Base-by-base conservation (phyloP, 768 basidiomycete genomes). In the Xerocomellus amylosporus region DNA sequence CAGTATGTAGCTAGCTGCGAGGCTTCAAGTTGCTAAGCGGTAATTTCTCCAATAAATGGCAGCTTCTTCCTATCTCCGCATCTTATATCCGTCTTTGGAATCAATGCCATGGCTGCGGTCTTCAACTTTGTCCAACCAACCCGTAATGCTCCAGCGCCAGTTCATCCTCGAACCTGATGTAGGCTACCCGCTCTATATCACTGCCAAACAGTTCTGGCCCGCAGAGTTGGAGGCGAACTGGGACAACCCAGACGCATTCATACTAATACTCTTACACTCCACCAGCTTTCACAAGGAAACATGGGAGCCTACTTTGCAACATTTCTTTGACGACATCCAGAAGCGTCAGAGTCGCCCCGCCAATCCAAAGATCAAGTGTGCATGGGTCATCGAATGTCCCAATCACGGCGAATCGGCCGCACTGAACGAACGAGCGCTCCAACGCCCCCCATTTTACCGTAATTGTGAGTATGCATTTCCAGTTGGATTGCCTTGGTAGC, bases 261-360 rank as follows among this genome's bases (percentile, higher is more conserved):
- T 85, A 0, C 72, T 87, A 33, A 70, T 87, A 31, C 62, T 85
- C n/a, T 71, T 86, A 2, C 86, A 88, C 64, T 81, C 84, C 5
- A 87, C 86, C 2, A 85, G 85, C 65, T 88, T 85, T 61, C 86
- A 86, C 71, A 87, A 87, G 65, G 86, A 88, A 70, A 83, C 80
- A 3, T 88, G 84, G 85, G 83, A 86, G 58, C 84, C 86, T 2
- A 77, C 79, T 4, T 58, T 88, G 14, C 73, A 75, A 22, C 72
- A 71, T 14, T 58, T 88, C 22, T 81, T 86, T 46, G 42, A 67
- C 0, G 64, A 73, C 37, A 2, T 60, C n/a, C 49, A 52, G 5
- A 22, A 28, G n/a, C n/a, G 37, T 26, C 40, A 9, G 17, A 13
- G 10, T 22, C 5, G 13, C 31, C 8, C 24, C 2, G n/a, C 15